Conservation (phyloP, 108 stramenopile genomes). For the Nitzschia sp. region DNA sequence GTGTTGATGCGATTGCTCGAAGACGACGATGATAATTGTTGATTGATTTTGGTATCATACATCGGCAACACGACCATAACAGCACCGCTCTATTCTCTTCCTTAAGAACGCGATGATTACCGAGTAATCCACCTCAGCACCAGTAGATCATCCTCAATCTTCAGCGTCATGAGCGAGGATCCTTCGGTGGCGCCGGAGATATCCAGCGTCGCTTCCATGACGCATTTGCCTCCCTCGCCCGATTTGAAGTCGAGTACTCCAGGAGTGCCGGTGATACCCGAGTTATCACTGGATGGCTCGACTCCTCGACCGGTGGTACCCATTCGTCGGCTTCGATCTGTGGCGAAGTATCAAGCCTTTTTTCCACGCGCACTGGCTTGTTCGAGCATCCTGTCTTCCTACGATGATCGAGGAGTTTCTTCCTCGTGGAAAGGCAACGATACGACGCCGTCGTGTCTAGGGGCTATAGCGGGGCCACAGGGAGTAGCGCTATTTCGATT, state of each 20-base stretch:
- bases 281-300: constrained; percentile 24
- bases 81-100: too few relatives aligned
- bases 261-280: neutral
- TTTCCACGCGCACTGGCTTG: constrained; percentile 49
- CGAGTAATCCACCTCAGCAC: too few relatives aligned
- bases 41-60: too few relatives aligned
- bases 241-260: neutral
- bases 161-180: constrained; percentile 5
- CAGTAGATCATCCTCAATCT: too few relatives aligned
- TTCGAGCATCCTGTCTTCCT: constrained; percentile 20
- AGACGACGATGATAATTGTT: too few relatives aligned
- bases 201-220: constrained; percentile 10
- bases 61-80: too few relatives aligned
- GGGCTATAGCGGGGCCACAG: constrained; percentile 44
- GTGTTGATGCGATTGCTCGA: too few relatives aligned
- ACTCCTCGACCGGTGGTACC: constrained; percentile 1
- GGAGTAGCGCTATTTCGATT: constrained; percentile 49
- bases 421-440: neutral
- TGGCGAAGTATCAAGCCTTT: constrained; percentile 42
- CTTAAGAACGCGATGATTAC: too few relatives aligned
- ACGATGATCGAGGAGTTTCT: constrained; percentile 2
- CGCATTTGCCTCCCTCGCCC: constrained; percentile 20
- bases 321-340: constrained; percentile 32
- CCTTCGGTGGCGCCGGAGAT: neutral
- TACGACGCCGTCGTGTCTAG: constrained; percentile 24